Evolutionary conservation across 768 basidiomycete genomes (phyloP), one percentile per base, ranked within the genome.

Genomic region (Trametes coccinea): DNA sequence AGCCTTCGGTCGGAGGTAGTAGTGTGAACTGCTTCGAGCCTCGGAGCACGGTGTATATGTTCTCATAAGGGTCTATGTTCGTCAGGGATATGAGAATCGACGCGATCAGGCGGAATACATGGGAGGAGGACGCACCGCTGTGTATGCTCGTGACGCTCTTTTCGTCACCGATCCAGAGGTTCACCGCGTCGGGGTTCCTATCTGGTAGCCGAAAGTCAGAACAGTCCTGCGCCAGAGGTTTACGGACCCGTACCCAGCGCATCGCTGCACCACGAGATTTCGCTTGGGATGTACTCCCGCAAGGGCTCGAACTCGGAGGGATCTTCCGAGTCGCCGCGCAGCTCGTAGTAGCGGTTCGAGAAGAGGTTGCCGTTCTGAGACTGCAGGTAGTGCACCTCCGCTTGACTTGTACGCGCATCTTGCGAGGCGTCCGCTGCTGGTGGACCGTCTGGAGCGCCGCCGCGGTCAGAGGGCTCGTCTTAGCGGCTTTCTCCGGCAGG

Each of bases 361-460:
- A 84, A 93, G 29, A 96, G 61, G 72, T 97, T 98, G 8, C 95
- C 95, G 70, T 96, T 93, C 72, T 97, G 94, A 4, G 90, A 92
- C 72, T 97, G 95, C 3, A 97, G 79, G 72, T 96, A 96, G 64
- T 79, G 75, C 14, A 89, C 80, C 45, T 81, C 75, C 3, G 34
- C 71, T 10, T 54, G 9, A 1, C 31, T 16, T 16, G 10, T 3
- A 3, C 43, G 14, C 65, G 49, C 67, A 67, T 41, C 67, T 69
- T 57, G 39, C 60, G 61, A 56, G 34, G 13, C 46, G 45, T 40
- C 37, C 30, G 30, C 10, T 5, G 22, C 8, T 10, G 27, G 17
- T 17, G 8, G 9, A 4, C 22, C 10, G 30, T 29, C 29, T 31
- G 9, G 1, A 16, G 30, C 27, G 30, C 13, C 30, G 30, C 16